These are phyloP conservation scores for Acarospora socialis DNA, from an alignment of 2,329 filamentous ascomycete genomes.

Conservation along the genomic window DNA sequence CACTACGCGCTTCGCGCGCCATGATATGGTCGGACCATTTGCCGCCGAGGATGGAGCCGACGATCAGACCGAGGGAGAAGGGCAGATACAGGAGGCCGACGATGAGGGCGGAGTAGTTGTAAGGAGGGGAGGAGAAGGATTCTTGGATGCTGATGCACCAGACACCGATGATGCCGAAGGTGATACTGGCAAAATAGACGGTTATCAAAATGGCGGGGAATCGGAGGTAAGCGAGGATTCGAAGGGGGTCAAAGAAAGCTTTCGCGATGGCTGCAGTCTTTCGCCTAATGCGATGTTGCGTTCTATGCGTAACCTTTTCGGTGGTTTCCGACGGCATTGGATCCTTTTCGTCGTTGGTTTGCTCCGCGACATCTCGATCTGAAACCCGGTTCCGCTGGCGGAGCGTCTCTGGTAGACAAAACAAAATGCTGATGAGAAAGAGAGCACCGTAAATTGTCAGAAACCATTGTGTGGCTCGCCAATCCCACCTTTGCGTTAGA, in stretches of 20 bases:
- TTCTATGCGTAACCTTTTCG: no score
- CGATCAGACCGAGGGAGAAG: slow-evolving; percentile 24
- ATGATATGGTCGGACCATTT: slow-evolving; percentile 27
- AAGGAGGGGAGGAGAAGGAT: slow-evolving; percentile 23
- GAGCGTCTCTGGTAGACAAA: slow-evolving; percentile 26
- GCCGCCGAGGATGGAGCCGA: slow-evolving; percentile 24
- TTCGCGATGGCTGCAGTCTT: no score
- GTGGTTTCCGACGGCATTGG: no score
- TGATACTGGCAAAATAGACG: slow-evolving; percentile 24
- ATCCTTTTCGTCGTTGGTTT: no score
- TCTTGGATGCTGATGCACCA: slow-evolving; percentile 26
- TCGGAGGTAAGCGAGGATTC: slow-evolving; percentile 23
- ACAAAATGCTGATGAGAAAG: slow-evolving; percentile 20
- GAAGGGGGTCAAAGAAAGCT: slow-evolving; percentile 23
- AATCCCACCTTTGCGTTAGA: slow-evolving; percentile 23
- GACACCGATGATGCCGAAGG: slow-evolving; percentile 25
- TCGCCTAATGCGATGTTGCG: no score
- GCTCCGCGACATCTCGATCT: no score
- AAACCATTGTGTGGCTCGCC: slow-evolving; percentile 26
- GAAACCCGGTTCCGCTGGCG: no score
- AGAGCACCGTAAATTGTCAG: slow-evolving; percentile 23
- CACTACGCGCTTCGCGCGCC: slow-evolving; percentile 23
- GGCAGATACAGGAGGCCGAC: slow-evolving; percentile 26
- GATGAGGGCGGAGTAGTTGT: slow-evolving; percentile 24
- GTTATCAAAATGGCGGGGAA: slow-evolving; percentile 24